phyloP scores from a whole-genome alignment of 495 filamentous ascomycete genomes.

The Rostrohypoxylon terebratum region DNA sequence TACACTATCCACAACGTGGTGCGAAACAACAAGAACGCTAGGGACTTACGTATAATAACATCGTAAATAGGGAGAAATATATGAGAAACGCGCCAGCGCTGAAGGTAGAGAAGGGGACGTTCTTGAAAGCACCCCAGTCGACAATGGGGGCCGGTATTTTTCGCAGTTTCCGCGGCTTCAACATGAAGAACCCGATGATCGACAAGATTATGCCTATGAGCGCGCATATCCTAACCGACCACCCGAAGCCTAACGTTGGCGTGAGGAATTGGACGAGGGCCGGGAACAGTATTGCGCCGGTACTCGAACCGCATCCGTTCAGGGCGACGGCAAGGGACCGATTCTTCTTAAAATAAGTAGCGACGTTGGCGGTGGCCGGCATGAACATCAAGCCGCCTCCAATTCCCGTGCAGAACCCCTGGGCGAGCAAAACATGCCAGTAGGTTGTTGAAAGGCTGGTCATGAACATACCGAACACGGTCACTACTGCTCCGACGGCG shows the following conservation, averaged over 20 bases:
- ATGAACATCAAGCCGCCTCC: constrained; percentile 58
- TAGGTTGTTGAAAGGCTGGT: constrained; percentile 53
- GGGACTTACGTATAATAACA: constrained; percentile 56
- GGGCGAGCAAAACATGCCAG: constrained; percentile 58
- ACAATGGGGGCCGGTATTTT: constrained; percentile 51
- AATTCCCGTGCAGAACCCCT: constrained; percentile 55
- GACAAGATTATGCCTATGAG: constrained; percentile 52
- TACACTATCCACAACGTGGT: background rate
- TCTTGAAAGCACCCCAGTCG: constrained; percentile 55
- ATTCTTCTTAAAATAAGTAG: constrained; percentile 56
- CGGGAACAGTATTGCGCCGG: constrained; percentile 57
- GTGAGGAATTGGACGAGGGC: constrained; percentile 56
- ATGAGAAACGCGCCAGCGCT: constrained; percentile 52
- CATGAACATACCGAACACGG: constrained; percentile 56
- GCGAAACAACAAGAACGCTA: background rate
- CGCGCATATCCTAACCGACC: constrained; percentile 56
- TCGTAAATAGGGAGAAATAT: constrained; percentile 59
- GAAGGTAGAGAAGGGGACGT: constrained; percentile 53
- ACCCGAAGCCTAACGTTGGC: constrained; percentile 56
- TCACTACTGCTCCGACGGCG: constrained; percentile 45
- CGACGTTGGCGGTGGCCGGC: constrained; percentile 54
- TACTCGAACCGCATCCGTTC: constrained; percentile 55
- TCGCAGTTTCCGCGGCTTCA: constrained; percentile 49
- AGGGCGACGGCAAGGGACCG: constrained; percentile 53
- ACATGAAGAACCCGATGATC: constrained; percentile 44